Percentiles rank a stretch among this genome's conserved stretches.
Conservation (phyloP, 2,329 filamentous ascomycete genomes). For the Fusarium mexicanum region DNA sequence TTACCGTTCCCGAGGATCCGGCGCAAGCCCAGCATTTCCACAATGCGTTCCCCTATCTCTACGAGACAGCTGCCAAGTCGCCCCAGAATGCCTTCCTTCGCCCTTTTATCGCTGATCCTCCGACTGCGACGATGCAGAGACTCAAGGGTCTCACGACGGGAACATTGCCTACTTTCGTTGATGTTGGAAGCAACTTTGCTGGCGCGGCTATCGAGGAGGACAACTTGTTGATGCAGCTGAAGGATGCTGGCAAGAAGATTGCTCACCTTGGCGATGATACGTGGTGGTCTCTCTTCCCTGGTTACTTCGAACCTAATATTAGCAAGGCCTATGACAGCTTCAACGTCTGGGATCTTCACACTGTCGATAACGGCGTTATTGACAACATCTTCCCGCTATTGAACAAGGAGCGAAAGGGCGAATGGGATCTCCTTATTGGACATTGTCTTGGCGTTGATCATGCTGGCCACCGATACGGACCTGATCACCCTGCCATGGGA, state of each 20-base stretch:
- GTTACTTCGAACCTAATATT: conserved; percentile 88
- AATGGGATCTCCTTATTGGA: conserved; percentile 95
- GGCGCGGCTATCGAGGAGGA: conserved; percentile 97
- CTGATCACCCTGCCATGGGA: conserved; percentile 90
- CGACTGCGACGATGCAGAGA: conserved; percentile 90
- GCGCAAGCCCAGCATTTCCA: conserved; percentile 69
- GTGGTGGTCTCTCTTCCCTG: conserved; percentile 92
- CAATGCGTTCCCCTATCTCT: conserved; percentile 85
- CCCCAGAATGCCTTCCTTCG: conserved; percentile 88
- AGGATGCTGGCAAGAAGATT: conserved; percentile 74
- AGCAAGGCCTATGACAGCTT: conserved; percentile 95
- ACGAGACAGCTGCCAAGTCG: conserved; percentile 78
- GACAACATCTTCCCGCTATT: conserved; percentile 90
- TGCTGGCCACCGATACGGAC: conserved; percentile 94
- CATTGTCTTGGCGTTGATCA: conserved; percentile 97
- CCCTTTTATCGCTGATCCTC: conserved; percentile 96
- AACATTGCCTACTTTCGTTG: conserved; percentile 92
- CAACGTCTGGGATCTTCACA: conserved; percentile 98
- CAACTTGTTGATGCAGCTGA: conserved; percentile 74
- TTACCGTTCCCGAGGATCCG: conserved; percentile 78
- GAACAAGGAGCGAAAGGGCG: conserved; percentile 66
- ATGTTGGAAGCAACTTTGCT: conserved; percentile 93
- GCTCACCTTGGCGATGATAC: conserved; percentile 98
- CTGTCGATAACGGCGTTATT: conserved; percentile 93
- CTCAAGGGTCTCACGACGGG: conserved; percentile 95